A percentile compares a stretch with the other conserved stretches of the same genome.
Evolutionary conservation across 306 rosid species (phyloP).

Genomic region (Quercus alba): DNA sequence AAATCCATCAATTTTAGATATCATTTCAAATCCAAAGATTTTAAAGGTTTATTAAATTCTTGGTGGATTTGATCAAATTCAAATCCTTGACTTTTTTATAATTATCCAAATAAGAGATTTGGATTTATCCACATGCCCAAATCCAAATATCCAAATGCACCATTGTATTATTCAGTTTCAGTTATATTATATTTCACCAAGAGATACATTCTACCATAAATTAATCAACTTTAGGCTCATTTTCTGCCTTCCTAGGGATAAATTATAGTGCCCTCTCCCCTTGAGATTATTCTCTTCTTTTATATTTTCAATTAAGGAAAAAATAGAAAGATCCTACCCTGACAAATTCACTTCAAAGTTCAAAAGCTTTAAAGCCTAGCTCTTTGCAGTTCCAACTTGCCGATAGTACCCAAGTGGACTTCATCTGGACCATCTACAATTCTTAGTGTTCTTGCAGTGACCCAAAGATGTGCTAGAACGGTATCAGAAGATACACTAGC

Average conservation of each 20-base stretch:
- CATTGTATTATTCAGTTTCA: too few species aligned
- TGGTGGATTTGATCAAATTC: too few species aligned
- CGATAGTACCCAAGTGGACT: constrained; percentile 93
- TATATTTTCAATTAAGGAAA: background rate
- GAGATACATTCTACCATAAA: too few species aligned
- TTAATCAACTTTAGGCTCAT: background rate
- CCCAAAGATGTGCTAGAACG: constrained; percentile 90
- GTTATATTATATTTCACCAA: too few species aligned
- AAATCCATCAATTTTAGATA: too few species aligned
- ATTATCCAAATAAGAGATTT: too few species aligned
- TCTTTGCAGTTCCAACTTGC: constrained; percentile 69
- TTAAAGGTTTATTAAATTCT: too few species aligned
- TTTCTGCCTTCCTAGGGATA: background rate
- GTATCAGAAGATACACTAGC: constrained; percentile 86
- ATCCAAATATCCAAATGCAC: too few species aligned
- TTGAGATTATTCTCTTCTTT: background rate
- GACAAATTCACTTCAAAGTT: background rate
- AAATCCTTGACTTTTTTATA: too few species aligned
- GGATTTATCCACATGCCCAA: too few species aligned
- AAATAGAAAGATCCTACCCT: background rate
- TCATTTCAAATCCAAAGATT: too few species aligned
- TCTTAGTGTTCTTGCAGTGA: constrained; percentile 72
- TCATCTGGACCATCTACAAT: constrained; percentile 98
- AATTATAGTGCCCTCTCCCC: background rate
- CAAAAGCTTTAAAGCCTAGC: constrained; percentile 58